A percentile compares a stretch with the other conserved stretches of the same genome.
Evolutionary conservation across 306 rosid genomes (phyloP).

Genomic region (Benincasa hispida): DNA sequence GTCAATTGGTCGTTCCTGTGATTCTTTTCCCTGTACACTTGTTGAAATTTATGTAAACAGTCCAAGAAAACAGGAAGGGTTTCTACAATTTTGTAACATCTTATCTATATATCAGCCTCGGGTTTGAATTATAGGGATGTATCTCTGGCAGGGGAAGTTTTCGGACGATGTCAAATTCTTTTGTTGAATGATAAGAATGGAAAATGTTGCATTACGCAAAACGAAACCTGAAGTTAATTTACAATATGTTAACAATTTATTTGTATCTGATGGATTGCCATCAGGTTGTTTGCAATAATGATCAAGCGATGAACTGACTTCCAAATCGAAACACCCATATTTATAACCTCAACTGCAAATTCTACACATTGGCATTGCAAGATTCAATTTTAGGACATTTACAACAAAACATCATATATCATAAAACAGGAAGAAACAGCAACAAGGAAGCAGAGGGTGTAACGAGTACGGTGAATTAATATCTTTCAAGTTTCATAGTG

Average conservation of each 20-base stretch:
- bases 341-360: neutral
- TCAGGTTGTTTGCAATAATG: neutral
- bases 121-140: neutral
- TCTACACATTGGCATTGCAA: neutral
- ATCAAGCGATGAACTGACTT: neutral
- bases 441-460: neutral
- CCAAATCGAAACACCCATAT: neutral
- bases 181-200: neutral
- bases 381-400: neutral
- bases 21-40: conserved; percentile 12
- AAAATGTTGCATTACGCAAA: neutral
- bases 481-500: neutral
- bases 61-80: neutral
- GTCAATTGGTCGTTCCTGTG: conserved; percentile 94
- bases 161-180: neutral
- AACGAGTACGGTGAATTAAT: neutral
- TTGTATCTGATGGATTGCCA: neutral
- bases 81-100: neutral
- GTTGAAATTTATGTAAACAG: neutral
- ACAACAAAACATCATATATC: neutral
- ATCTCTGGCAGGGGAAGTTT: neutral
- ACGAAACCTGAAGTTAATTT: neutral
- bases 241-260: neutral
- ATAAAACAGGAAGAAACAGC: neutral
- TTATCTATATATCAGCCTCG: neutral